A percentile compares a stretch with the other conserved stretches of the same genome.
Evolutionary conservation across 1,139 yeast species (phyloP).

Genomic region (Debaryomyces sp.): DNA sequence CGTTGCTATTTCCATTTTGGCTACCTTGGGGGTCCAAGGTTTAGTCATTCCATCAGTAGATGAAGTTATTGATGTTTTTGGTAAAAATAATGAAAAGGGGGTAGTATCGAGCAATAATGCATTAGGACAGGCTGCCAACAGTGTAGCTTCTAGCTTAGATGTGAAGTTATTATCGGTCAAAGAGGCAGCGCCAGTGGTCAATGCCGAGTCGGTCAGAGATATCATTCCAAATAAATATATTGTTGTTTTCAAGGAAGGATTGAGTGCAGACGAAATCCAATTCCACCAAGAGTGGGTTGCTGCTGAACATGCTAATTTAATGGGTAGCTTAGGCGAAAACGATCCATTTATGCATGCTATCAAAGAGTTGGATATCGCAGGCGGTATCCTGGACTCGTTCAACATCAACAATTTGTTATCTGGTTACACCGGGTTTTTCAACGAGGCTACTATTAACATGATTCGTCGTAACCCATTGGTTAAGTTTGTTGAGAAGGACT

Average conservation of each 20-base stretch:
- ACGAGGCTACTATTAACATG: constrained; percentile 67
- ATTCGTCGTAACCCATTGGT: constrained; percentile 76
- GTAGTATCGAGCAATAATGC: not conserved
- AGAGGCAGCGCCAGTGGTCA: constrained; percentile 45
- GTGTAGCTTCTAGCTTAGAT: not conserved
- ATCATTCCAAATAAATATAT: constrained; percentile 78
- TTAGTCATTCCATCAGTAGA: constrained; percentile 62
- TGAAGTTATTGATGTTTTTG: constrained; percentile 47
- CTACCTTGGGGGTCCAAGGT: constrained; percentile 64
- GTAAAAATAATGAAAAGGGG: constrained; percentile 7
- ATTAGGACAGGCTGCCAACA: not conserved
- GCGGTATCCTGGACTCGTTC: constrained; percentile 73
- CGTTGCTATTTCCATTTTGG: constrained; percentile 54
- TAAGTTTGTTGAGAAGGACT: constrained; percentile 78
- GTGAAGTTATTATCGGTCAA: constrained; percentile 15
- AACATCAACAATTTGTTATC: constrained; percentile 53
- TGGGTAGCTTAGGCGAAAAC: constrained; percentile 29
- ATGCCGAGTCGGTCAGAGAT: constrained; percentile 45
- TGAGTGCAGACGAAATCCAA: constrained; percentile 50
- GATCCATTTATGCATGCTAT: constrained; percentile 46
- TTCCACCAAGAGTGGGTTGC: constrained; percentile 70
- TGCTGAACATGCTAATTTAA: constrained; percentile 43
- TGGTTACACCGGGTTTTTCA: constrained; percentile 79
- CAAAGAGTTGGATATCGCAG: constrained; percentile 30
- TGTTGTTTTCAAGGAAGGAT: constrained; percentile 72